Base-by-base conservation (phyloP, 345 rosid species). In the Excoecaria cochinchinensis region DNA sequence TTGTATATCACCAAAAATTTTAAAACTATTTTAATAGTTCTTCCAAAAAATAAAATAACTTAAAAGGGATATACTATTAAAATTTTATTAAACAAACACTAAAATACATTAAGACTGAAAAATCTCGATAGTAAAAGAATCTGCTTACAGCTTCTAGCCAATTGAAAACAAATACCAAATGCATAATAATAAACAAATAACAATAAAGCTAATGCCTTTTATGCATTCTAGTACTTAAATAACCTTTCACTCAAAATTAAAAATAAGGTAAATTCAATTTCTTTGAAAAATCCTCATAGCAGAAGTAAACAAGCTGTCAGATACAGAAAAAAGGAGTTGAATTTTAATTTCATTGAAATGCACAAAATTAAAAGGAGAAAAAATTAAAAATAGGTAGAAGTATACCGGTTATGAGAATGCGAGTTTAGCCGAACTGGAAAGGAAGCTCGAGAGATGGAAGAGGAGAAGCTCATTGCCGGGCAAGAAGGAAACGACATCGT, bases 401-500 rank as follows among this genome's bases (percentile, higher is more conserved):
- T 12, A 15, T 72, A 78, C 87, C 81, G 82, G 60, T 74, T 72
- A 47, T 14, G 50, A 60, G 71, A 81, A 67, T 19, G 52, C 10
- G 81, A 80, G 76, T 52, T 11, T 62, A 65, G 40, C 44, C 77
- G 74, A 67, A 72, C 5, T 9, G 78, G 78, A n/a, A 84, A 78
- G 21, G 80, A 67, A 73, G 62, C 50, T 51, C 78, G 55, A 66
- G 70, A 39, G 74, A 71, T 46, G 21, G 76, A 64, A 50, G 68
- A 15, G 24, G 84, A 76, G 36, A 69, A 48, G 67, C 56, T 25
- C 61, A 84, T 67, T 70, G 85, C 62, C 17, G 86, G 47, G 10
- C 47, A 55, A 14, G 74, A 42, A 51, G 40, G 16, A 68, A 80
- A 76, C 70, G 86, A 79, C 81, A 86, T 22, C 89, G 69, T 78